phyloP scores from a whole-genome alignment of 2,329 filamentous ascomycete genomes.

The Clarireedia paspali region DNA sequence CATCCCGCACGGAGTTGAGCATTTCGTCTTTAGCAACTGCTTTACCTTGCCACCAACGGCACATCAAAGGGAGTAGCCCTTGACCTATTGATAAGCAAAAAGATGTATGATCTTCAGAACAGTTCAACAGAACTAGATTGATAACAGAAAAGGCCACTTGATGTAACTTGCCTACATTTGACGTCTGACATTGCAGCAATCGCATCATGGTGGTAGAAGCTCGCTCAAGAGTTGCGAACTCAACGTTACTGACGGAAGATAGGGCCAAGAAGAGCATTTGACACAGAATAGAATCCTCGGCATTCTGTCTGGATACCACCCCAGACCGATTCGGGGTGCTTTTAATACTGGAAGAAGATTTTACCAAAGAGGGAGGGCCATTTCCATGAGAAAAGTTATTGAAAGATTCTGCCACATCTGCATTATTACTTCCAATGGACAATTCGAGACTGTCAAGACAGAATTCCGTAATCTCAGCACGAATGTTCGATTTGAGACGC shows the following conservation, averaged over 20 bases:
- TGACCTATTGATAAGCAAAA: conserved; percentile 51
- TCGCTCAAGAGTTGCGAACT: conserved; percentile 46
- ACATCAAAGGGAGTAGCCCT: conserved; percentile 62
- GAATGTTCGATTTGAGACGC: conserved; percentile 54
- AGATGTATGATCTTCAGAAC: conserved; percentile 59
- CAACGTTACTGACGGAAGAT: conserved; percentile 59
- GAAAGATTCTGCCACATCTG: conserved; percentile 17
- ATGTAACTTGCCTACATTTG: conserved; percentile 56
- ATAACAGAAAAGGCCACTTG: conserved; percentile 68
- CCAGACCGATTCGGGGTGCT: conserved; percentile 22
- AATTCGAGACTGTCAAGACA: conserved; percentile 55
- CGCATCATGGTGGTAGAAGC: conserved; percentile 50
- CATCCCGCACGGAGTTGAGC: conserved; percentile 57
- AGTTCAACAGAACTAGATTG: conserved; percentile 60
- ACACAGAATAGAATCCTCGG: conserved; percentile 44
- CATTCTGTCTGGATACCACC: conserved; percentile 29
- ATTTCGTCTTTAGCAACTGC: conserved; percentile 50
- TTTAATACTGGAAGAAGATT: not conserved
- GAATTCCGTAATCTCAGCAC: conserved; percentile 36
- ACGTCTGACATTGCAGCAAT: conserved; percentile 52
- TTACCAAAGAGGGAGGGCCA: conserved; percentile 15
- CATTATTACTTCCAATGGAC: conserved; percentile 31
- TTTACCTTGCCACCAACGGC: conserved; percentile 70
- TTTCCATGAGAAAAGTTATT: conserved; percentile 19
- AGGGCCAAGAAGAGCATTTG: conserved; percentile 59